Evolutionary conservation across 2,329 filamentous ascomycete genomes (phyloP).

Genomic region (Leptographium wingfieldii): DNA sequence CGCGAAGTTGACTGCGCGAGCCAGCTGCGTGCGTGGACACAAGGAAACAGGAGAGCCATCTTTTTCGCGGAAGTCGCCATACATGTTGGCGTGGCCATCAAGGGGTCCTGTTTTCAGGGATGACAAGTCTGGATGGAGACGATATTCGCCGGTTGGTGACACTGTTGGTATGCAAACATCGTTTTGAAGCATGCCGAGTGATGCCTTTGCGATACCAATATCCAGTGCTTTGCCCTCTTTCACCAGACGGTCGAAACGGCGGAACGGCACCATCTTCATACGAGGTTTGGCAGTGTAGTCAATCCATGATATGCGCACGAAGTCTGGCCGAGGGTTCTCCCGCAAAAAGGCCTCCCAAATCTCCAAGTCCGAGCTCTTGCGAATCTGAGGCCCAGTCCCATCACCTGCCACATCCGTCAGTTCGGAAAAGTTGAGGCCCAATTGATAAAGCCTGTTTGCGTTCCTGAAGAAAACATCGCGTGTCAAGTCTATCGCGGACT

Average conservation of each 20-base stretch:
- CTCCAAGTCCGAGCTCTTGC: slow-evolving; percentile 12
- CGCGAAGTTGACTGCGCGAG: slow-evolving; percentile 39
- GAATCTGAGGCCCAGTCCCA: not conserved
- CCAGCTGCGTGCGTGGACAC: slow-evolving; percentile 56
- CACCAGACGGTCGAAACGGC: slow-evolving; percentile 36
- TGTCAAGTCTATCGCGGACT: slow-evolving; percentile 50
- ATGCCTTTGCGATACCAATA: slow-evolving; percentile 51
- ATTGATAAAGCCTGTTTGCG: slow-evolving; percentile 59
- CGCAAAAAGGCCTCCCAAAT: slow-evolving; percentile 29
- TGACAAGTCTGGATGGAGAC: slow-evolving; percentile 51
- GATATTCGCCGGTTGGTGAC: slow-evolving; percentile 50
- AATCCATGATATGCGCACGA: slow-evolving; percentile 62
- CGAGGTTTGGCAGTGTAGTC: slow-evolving; percentile 63
- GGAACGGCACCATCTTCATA: slow-evolving; percentile 54
- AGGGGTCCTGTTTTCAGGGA: slow-evolving; percentile 48
- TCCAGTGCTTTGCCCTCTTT: slow-evolving; percentile 28
- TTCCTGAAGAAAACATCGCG: slow-evolving; percentile 64
- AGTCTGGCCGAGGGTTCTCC: slow-evolving; percentile 41
- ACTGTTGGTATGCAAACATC: slow-evolving; percentile 44
- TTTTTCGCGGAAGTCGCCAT: slow-evolving; percentile 51
- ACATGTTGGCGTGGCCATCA: slow-evolving; percentile 50
- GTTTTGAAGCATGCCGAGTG: slow-evolving; percentile 54
- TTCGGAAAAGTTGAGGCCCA: slow-evolving; percentile 33
- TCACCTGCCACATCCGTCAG: not conserved
- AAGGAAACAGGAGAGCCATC: slow-evolving; percentile 35